Percentiles rank a stretch among this genome's conserved stretches.
phyloP scores from a whole-genome alignment of 176 grass and related monocot species.

The Aegilops speltoides region DNA sequence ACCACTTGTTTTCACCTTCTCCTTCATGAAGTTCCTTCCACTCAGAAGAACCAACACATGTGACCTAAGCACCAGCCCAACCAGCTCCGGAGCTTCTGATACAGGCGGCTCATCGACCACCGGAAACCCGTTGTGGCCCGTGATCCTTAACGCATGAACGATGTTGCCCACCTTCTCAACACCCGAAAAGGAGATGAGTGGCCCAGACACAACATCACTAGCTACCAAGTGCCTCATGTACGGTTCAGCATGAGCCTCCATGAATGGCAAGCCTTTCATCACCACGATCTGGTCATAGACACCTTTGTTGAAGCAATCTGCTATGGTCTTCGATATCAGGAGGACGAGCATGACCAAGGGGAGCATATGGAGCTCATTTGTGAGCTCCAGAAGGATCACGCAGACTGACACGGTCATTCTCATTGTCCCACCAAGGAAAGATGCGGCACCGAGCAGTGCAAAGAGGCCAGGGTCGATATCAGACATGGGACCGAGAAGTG shows the following conservation, averaged over 20 bases:
- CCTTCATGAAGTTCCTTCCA: slow-evolving; percentile 66
- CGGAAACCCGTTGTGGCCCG: slow-evolving; percentile 89
- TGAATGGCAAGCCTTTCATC: slow-evolving; percentile 94
- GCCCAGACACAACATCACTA: slow-evolving; percentile 71
- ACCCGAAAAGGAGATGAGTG: slow-evolving; percentile 67
- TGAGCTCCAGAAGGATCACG: slow-evolving; percentile 92
- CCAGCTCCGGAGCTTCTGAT: slow-evolving; percentile 70
- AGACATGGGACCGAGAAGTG: slow-evolving; percentile 62
- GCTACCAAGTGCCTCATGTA: slow-evolving; percentile 75
- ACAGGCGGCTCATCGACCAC: slow-evolving; percentile 87
- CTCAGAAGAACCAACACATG: slow-evolving; percentile 75
- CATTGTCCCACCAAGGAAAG: slow-evolving; percentile 94
- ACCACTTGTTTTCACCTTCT: slow-evolving; percentile 49
- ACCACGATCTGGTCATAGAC: slow-evolving; percentile 86
- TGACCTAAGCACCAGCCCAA: slow-evolving; percentile 78
- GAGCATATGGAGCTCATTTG: slow-evolving; percentile 87
- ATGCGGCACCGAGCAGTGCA: slow-evolving; percentile 78
- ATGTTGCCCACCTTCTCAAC: slow-evolving; percentile 81
- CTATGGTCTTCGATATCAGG: slow-evolving; percentile 88
- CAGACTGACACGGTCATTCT: slow-evolving; percentile 95
- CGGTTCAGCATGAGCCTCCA: slow-evolving; percentile 92
- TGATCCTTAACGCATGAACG: slow-evolving; percentile 62
- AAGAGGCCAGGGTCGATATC: slow-evolving; percentile 83
- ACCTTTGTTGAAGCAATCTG: slow-evolving; percentile 85
- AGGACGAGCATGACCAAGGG: slow-evolving; percentile 95